A percentile compares a stretch with the other conserved stretches of the same genome.
These are phyloP conservation scores for Daldinia sp. DNA, from an alignment of 2,329 filamentous ascomycete genomes.

Conservation along the genomic window DNA sequence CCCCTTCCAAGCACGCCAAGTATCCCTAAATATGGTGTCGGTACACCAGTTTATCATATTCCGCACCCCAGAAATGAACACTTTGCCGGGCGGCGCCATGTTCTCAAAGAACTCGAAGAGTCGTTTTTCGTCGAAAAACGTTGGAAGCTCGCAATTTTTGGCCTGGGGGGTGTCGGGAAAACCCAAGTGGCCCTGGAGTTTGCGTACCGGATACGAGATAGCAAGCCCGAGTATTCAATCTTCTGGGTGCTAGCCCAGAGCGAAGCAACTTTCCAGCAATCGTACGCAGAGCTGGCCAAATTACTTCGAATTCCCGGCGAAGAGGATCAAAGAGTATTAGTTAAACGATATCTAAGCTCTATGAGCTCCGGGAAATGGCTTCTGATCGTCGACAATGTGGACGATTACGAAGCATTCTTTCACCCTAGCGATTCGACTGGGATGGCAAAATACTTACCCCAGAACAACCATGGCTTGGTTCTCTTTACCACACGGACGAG, in stretches of 20 bases:
- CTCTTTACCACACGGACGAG: neutral
- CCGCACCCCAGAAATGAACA: neutral
- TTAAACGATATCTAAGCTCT: conserved; percentile 41
- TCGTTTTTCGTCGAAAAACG: neutral
- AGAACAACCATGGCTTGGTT: neutral
- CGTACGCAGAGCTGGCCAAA: conserved; percentile 47
- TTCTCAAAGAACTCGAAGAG: neutral
- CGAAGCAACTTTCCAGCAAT: conserved; percentile 51
- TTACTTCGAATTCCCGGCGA: neutral
- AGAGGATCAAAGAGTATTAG: neutral
- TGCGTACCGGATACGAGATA: conserved; percentile 49
- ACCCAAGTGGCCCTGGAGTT: conserved; percentile 52
- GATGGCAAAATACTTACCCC: neutral
- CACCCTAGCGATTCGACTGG: neutral
- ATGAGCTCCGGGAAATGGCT: conserved; percentile 49
- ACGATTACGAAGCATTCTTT: conserved; percentile 47
- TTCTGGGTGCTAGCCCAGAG: conserved; percentile 55
- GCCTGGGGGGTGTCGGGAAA: conserved; percentile 54
- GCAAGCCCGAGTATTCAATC: conserved; percentile 49
- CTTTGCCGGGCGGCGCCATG: neutral
- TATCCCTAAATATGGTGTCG: too few relatives aligned
- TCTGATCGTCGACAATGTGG: conserved; percentile 54
- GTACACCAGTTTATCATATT: neutral
- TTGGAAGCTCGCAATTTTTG: conserved; percentile 41
- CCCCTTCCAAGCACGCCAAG: too few relatives aligned